phyloP scores from a whole-genome alignment of 192 early-diverging fungal species.

The Mortierella claussenii region DNA sequence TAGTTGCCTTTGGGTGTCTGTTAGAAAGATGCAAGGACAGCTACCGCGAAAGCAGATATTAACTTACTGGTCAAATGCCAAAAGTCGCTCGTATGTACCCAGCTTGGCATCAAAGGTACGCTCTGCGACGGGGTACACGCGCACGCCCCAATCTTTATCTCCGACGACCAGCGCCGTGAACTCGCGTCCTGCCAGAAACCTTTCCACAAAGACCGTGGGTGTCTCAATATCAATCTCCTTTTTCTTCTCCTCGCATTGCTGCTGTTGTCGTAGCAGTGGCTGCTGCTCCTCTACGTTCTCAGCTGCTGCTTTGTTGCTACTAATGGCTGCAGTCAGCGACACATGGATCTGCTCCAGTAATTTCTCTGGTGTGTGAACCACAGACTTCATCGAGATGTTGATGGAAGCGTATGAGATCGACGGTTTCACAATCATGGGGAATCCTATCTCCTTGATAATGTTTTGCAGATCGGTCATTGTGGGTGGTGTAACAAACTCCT shows the following conservation, averaged over 20 bases:
- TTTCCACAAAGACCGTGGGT: slow-evolving; percentile 59
- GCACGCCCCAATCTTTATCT: slow-evolving; percentile 47
- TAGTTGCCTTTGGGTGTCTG: too few species aligned
- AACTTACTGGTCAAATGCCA: slow-evolving; percentile 59
- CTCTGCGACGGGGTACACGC: slow-evolving; percentile 58
- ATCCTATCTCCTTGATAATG: slow-evolving; percentile 29
- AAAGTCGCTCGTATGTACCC: slow-evolving; percentile 43
- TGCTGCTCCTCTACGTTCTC: not conserved
- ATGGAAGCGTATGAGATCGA: slow-evolving; percentile 60
- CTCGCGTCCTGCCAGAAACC: slow-evolving; percentile 57
- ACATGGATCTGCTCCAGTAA: slow-evolving; percentile 43
- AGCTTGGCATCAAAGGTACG: slow-evolving; percentile 54
- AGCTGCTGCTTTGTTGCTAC: not conserved
- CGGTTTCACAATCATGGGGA: slow-evolving; percentile 61
- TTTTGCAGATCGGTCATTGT: slow-evolving; percentile 13
- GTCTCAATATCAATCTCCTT: slow-evolving; percentile 28
- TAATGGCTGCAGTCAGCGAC: slow-evolving; percentile 13
- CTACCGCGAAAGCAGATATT: too few species aligned
- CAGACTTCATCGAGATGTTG: slow-evolving; percentile 50
- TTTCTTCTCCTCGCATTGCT: slow-evolving; percentile 3
- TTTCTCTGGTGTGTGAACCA: slow-evolving; percentile 36
- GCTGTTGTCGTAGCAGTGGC: not conserved
- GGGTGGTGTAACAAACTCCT: slow-evolving; percentile 17
- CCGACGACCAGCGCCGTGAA: slow-evolving; percentile 58
- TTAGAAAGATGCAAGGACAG: too few species aligned